Base-by-base conservation (phyloP, 73 alveolate species). In the Paramecium octaurelia region DNA sequence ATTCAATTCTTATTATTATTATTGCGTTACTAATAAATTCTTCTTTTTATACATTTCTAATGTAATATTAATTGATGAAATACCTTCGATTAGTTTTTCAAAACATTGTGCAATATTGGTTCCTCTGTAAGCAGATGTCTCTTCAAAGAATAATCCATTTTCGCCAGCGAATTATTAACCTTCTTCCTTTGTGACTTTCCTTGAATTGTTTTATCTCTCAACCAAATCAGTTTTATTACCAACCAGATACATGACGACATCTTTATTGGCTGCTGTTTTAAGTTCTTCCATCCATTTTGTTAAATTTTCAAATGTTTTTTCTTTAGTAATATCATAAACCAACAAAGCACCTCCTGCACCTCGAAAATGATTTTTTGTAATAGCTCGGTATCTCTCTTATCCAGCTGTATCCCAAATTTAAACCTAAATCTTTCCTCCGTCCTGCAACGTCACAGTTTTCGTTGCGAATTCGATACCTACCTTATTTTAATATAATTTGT, bases 271-370 rank as follows among this genome's bases (percentile, higher is more conserved):
- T 75, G 92, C 94, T 44, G 89, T 94, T 48, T 94, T 93, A 48
- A 97, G 83, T 83, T 95, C 98, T 70, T 94, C 95, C 42, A 96
- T 68, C 99, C 99, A 97, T 69, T 75, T 93, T 16, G 90, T 48
- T 24, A 97, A 96, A 90, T 96, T 94, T 60, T 96, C 96, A 87
- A 97, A 97, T 48, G 97, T 76, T 35, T 93, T 77, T 86, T 92
- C 95, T 64, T 95, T 95, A 2, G 99, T 96, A 16, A 96, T 97
- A 86, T 97, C 99, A 95, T 96, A 97, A 16, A 97, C 99, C 40
- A 97, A 88, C 70, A 97, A 92, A 43, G 99, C 99, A 42, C 99
- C 99, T 4, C 96, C 97, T 77, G 99, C 99, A 77, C 98, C 97
- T 80, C 99, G 73, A 92, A 96, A 97, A 90, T 97, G 98, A 24